Evolutionary conservation across 2,329 filamentous ascomycete species (phyloP), one percentile per base, ranked within the genome.

Genomic region (Dryadomyces quercus-mongolicae): DNA sequence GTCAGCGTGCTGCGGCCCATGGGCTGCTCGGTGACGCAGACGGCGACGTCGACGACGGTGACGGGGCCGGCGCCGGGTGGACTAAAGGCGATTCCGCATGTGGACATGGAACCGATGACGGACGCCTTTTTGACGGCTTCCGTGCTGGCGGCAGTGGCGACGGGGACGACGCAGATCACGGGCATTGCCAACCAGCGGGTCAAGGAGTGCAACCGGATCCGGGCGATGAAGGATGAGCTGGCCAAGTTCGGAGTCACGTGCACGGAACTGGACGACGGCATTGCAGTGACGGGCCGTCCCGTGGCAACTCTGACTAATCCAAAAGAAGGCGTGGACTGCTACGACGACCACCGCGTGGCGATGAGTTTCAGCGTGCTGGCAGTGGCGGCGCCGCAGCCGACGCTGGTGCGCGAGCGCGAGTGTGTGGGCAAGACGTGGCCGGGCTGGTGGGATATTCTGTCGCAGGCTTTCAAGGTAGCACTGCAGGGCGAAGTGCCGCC

Each of bases 51-150:
- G 1, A 98, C 93, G 1, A 97, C 91, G 0, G 93, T 98, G 9
- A 95, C 86, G 9, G 93, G 93, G 1, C 93, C 93, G n/a, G 70
- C 79, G 2, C 69, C 76, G 54, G 92, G 93, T 12, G 70, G 77
- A 16, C 72, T 98, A 43, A 83, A 83, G 61, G 85, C 88, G 0
- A 73, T 98, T 13, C 72, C 82, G 18, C 85, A 92, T 56, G 83
- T 98, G 31, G 91, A 98, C 64, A 98, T 98, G 93, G 93, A 97
- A 68, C 87, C 92, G 1, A 98, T 98, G 93, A 98, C 93, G 0
- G 93, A 98, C 69, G 93, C 93, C 50, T 98, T 98, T 75, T 76
- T 98, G 52, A 96, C 91, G 5, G 93, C 93, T 18, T 94, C 90
- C 1, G 90, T 95, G 5, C 77, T 98, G 49, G 93, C 90, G 25